Base-by-base conservation (phyloP, 306 rosid species). In the Pyrus communis region DNA sequence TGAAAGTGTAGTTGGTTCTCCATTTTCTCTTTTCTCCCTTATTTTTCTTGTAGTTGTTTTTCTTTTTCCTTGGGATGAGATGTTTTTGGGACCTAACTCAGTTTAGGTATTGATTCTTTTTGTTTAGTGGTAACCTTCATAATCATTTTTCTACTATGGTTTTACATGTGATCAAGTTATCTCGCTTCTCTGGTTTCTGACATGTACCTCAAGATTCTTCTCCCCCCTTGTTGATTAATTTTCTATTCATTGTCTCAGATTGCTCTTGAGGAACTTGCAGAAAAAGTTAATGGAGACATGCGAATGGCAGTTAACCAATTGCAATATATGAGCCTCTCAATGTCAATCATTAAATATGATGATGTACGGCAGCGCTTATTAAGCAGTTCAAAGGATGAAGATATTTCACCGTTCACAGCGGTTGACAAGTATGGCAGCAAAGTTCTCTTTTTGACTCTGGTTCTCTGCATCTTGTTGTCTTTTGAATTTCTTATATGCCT, bases 261-360 rank as follows among this genome's bases (percentile, higher is more conserved):
- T 89, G 97, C 96, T 82, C 91, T 95, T 64, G 93, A 89, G 91
- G 99, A 90, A 77, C 91, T 92, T 51, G 97, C 97, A 54, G 99
- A 92, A 80, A 89, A 96, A 88, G 97, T 87, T 71, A 84, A 90
- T 74, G 99, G 99, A 76, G 99, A 92, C 83, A 88, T 95, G 92
- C 93, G 97, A 17, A 95, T 92, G 99, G 97, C 99, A 55, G 71
- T 92, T 78, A 95, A 95, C 78, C 97, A 90, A 83, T 82, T 95
- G 79, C 99, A 95, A 17, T 95, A 90, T 78, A 91, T 95, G 97
- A 88, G 99, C 88, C 87, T 92, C 81, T 90, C 99, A 59, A 89
- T 86, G 94, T 88, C 97, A 9, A 87, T 88, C 75, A 88, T 95
- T 67, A 86, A 89, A 74, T 95, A 89, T 31, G 98, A 95, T 52